Evolutionary conservation across 1,139 yeast species (phyloP).

Genomic region (Kodamaea anthophila): DNA sequence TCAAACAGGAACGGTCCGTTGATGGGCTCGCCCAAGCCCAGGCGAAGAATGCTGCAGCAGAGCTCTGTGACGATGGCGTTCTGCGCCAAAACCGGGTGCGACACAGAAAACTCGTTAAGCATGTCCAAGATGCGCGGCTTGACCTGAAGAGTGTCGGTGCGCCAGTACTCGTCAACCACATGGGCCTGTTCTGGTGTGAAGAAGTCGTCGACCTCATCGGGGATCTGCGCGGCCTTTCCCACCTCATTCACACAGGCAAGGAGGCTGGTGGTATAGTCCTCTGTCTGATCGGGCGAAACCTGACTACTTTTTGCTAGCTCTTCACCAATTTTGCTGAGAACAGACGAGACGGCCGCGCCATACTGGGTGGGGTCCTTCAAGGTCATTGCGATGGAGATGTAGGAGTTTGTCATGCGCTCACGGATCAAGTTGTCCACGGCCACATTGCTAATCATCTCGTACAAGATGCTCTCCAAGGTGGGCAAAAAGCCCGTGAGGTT

Average conservation of each 20-base stretch:
- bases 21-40: slow-evolving; percentile 48
- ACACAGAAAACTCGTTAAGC: slow-evolving; percentile 38
- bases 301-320: slow-evolving; percentile 10
- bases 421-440: slow-evolving; percentile 47
- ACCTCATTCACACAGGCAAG: slow-evolving; percentile 58
- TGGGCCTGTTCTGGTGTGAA: slow-evolving; percentile 22
- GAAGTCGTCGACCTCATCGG: slow-evolving; percentile 48
- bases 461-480: slow-evolving; percentile 45
- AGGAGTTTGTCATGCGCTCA: slow-evolving; percentile 55
- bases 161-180: slow-evolving; percentile 26
- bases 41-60: slow-evolving; percentile 50
- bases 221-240: slow-evolving; percentile 59
- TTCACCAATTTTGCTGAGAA: slow-evolving; percentile 19
- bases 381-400: slow-evolving; percentile 55
- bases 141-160: slow-evolving; percentile 36
- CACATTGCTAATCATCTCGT: slow-evolving; percentile 45
- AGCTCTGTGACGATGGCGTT: slow-evolving; percentile 47
- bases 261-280: slow-evolving; percentile 47
- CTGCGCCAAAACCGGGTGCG: slow-evolving; percentile 24
- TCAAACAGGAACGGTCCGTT: slow-evolving; percentile 57
- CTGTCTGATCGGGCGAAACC: slow-evolving; percentile 3
- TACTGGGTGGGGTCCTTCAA: slow-evolving; percentile 35
- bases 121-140: slow-evolving; percentile 35
- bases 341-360: slow-evolving; percentile 17
- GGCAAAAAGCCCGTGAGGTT: slow-evolving; percentile 43